Percentiles rank a stretch among this genome's conserved stretches.
Evolutionary conservation across 345 rosid species (phyloP).

Genomic region (Gossypium arboreum): DNA sequence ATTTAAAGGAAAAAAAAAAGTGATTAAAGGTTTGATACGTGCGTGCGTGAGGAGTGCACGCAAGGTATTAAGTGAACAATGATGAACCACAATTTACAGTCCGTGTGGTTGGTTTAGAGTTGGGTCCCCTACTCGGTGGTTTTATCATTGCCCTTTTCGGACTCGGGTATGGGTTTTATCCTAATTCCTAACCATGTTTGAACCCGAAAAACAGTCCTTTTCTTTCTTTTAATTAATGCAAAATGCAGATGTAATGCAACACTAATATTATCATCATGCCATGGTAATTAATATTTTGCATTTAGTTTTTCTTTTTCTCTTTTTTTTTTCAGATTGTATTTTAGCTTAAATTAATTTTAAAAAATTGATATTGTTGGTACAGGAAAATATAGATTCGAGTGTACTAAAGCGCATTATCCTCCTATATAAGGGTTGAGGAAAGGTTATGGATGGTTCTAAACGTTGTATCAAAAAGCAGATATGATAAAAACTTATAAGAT

Average conservation of each 20-base stretch:
- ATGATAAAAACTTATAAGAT: too few relatives aligned
- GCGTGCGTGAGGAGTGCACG: conserved; percentile 63
- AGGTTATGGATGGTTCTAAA: accelerated
- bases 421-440: accelerated
- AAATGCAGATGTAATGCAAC: too few relatives aligned
- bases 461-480: accelerated
- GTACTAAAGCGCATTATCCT: accelerated
- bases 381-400: accelerated
- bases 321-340: too few relatives aligned
- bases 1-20: not conserved
- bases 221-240: too few relatives aligned
- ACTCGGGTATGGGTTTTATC: too few relatives aligned
- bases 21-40: conserved; percentile 19
- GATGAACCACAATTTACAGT: conserved; percentile 34
- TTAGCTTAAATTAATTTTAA: too few relatives aligned
- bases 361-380: accelerated
- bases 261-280: too few relatives aligned
- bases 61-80: conserved; percentile 50
- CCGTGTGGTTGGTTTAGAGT: conserved; percentile 16
- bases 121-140: not conserved
- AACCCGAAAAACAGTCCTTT: too few relatives aligned
- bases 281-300: too few relatives aligned
- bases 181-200: too few relatives aligned
- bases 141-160: conserved; percentile 14
- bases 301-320: too few relatives aligned